A percentile compares a stretch with the other conserved stretches of the same genome.
Conservation (phyloP, 768 basidiomycete genomes). For the Candolleomyces eurysporus region DNA sequence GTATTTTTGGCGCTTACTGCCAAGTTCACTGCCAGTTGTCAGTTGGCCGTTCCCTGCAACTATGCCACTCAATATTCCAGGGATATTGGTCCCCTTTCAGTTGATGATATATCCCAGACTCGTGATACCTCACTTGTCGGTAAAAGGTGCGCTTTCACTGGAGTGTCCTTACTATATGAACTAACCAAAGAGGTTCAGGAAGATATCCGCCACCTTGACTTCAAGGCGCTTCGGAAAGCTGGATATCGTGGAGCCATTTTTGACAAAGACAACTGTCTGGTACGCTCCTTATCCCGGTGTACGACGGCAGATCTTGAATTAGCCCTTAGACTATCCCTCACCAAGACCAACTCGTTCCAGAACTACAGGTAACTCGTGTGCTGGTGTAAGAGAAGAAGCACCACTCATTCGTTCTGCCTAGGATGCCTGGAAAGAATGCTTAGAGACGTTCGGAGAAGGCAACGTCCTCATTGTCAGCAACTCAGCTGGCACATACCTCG, state of each 20-base stretch:
- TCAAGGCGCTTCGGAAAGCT: constrained; percentile 61
- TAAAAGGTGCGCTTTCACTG: constrained; percentile 55
- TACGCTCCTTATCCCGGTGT: constrained; percentile 31
- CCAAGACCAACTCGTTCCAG: constrained; percentile 72
- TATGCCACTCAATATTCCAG: constrained; percentile 78
- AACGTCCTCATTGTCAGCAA: constrained; percentile 93
- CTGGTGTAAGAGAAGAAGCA: background rate
- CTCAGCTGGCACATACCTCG: constrained; percentile 81
- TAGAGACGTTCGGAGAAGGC: constrained; percentile 67
- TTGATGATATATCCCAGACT: constrained; percentile 65
- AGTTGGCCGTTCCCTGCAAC: background rate
- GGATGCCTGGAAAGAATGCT: constrained; percentile 76
- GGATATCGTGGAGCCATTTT: constrained; percentile 91
- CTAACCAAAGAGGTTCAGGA: constrained; percentile 37
- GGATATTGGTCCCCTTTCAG: constrained; percentile 69
- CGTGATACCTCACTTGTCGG: constrained; percentile 58
- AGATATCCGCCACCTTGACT: constrained; percentile 88
- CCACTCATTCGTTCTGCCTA: constrained; percentile 23
- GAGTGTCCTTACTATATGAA: constrained; percentile 7
- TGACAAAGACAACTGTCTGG: constrained; percentile 98
- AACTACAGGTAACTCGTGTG: constrained; percentile 57
- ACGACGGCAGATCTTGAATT: background rate
- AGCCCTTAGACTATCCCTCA: constrained; percentile 72
- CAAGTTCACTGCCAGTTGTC: background rate
- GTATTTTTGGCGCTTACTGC: background rate